Evolutionary conservation across 2,329 filamentous ascomycete genomes (phyloP).

Genomic region (Cryphonectria carpinicola): DNA sequence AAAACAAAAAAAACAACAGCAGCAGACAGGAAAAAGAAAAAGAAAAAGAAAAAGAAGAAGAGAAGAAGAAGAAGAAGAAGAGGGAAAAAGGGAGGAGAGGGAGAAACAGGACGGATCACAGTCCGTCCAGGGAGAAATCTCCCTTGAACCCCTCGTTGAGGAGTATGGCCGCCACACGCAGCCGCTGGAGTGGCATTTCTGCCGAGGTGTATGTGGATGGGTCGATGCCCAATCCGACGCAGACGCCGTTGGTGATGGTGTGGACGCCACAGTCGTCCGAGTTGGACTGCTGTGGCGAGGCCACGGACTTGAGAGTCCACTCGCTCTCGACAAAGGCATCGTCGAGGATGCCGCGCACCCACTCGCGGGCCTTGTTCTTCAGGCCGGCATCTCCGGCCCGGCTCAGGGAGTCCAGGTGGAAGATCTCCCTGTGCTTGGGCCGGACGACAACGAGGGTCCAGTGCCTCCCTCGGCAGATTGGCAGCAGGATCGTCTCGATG

Average conservation of each 20-base stretch:
- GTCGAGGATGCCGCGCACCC: slow-evolving; percentile 63
- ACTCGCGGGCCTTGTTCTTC: slow-evolving; percentile 50
- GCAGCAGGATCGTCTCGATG: slow-evolving; percentile 71
- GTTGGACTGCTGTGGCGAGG: slow-evolving; percentile 65
- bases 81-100: background rate
- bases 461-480: slow-evolving; percentile 66
- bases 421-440: slow-evolving; percentile 61
- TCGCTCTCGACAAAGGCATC: slow-evolving; percentile 58
- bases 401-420: slow-evolving; percentile 72
- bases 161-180: slow-evolving; percentile 66
- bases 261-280: slow-evolving; percentile 79
- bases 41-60: background rate
- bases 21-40: background rate
- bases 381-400: slow-evolving; percentile 45
- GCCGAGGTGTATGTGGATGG: slow-evolving; percentile 52
- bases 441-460: slow-evolving; percentile 75
- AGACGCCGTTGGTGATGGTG: slow-evolving; percentile 73
- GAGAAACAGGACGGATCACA: slow-evolving; percentile 35
- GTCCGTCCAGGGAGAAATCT: slow-evolving; percentile 55
- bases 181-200: slow-evolving; percentile 64
- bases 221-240: slow-evolving; percentile 57
- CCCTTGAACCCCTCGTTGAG: slow-evolving; percentile 69
- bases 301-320: slow-evolving; percentile 60
- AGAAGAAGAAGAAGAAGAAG: background rate
- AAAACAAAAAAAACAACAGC: background rate